Percentiles rank a stretch among this genome's conserved stretches.
phyloP scores from a whole-genome alignment of 108 stramenopile species.

The Cyclotella distinguenda region DNA sequence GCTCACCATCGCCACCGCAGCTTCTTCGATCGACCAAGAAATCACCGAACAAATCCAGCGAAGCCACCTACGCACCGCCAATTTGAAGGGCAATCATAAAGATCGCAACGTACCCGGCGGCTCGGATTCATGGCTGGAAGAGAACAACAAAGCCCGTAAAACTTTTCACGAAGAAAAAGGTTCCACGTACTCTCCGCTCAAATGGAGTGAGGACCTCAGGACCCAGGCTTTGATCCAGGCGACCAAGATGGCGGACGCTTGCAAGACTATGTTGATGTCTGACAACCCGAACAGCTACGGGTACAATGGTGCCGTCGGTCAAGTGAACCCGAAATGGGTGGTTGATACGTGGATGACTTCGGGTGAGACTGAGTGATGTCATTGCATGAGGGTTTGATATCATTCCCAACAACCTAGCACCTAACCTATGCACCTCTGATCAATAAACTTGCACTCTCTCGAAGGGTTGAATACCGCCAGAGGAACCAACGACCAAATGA shows the following conservation, averaged over 20 bases:
- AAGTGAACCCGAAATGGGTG: not conserved
- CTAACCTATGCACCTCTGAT: not conserved
- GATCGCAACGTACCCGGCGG: constrained; percentile 6
- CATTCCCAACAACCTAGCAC: not conserved
- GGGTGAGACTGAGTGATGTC: not conserved
- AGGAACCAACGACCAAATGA: not conserved
- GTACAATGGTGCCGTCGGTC: not conserved
- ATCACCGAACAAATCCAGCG: constrained; percentile 5
- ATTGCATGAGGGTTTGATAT: not conserved
- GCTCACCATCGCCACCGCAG: not conserved
- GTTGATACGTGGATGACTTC: constrained; percentile 5
- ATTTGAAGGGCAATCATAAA: not conserved
- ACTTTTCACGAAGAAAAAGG: not conserved
- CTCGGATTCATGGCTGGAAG: not conserved
- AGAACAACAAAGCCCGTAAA: not conserved
- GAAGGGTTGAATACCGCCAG: not conserved
- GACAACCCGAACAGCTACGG: constrained; percentile 5
- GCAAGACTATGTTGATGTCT: not conserved
- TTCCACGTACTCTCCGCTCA: not conserved
- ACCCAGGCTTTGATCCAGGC: not conserved
- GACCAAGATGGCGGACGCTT: not conserved
- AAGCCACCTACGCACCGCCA: not conserved
- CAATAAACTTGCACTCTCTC: too few species aligned
- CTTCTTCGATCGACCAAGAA: constrained; percentile 1
- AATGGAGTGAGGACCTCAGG: not conserved